phyloP scores from a whole-genome alignment of 1,284 basidiomycete species.

The Volvariella surrecta region DNA sequence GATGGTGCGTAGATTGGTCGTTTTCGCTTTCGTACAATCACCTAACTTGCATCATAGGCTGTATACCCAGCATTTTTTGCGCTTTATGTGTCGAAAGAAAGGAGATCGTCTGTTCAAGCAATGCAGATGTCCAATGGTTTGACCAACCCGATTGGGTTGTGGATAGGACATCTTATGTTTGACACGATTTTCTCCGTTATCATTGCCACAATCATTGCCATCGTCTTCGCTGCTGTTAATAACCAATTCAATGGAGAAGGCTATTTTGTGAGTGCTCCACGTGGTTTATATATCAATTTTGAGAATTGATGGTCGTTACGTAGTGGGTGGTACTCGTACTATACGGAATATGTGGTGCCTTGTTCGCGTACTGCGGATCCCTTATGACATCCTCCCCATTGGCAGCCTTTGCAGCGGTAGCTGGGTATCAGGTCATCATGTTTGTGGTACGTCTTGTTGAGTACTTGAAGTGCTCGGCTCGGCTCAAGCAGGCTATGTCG shows the following conservation, averaged over 20 bases:
- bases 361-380: constrained; percentile 65
- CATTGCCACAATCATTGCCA: constrained; percentile 49
- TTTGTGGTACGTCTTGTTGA: constrained; percentile 45
- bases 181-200: constrained; percentile 57
- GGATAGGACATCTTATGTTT: constrained; percentile 75
- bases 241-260: constrained; percentile 68
- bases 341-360: constrained; percentile 60
- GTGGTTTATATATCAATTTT: neutral
- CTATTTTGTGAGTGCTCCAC: constrained; percentile 41
- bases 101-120: constrained; percentile 60
- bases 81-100: constrained; percentile 65
- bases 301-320: neutral
- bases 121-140: constrained; percentile 78
- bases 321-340: constrained; percentile 67
- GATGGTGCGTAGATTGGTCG: constrained; percentile 40
- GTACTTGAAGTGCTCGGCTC: neutral
- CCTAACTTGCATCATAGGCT: no score
- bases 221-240: constrained; percentile 49
- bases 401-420: constrained; percentile 65
- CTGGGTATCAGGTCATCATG: constrained; percentile 70
- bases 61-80: constrained; percentile 77
- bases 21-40: no score
- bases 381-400: constrained; percentile 58
- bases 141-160: constrained; percentile 61
- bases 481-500: neutral